Base-by-base conservation (phyloP, 495 filamentous ascomycete genomes). In the Penicillium verhagenii region DNA sequence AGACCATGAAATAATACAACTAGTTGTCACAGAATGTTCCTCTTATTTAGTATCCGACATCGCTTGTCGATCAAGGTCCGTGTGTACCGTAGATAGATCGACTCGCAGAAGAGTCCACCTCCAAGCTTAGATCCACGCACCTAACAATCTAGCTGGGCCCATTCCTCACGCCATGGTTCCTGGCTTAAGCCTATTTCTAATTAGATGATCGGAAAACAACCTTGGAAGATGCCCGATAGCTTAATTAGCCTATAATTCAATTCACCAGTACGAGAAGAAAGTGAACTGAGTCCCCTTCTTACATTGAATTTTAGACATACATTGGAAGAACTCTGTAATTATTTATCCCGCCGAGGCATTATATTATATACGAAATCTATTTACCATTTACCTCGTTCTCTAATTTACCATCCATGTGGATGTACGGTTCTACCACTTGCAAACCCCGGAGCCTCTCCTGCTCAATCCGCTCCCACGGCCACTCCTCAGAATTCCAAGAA, bases 401-500 rank as follows among this genome's bases (percentile, higher is more conserved):
- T 25, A 50, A 50, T 56, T 71, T 74, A n/a, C 64, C 67, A 56
- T 84, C 80, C 40, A 88, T 65, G 39, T 63, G 63, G 16, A 71
- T 64, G 60, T 81, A 83, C 18, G 76, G 70, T 52, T 80, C 68
- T 9, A 84, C 79, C 7, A 85, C 70, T 45, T 67, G 63, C 58
- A 86, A 60, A 10, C 83, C 85, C 39, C 82, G 71, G 53, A 67
- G 54, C 20, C 85, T 69, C 66, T 86, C 80, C 54, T 71, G 70
- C 53, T 88, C 85, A 20, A 88, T 76, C 5, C 69, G 59, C 56
- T 81, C 76, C 73, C 80, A 81, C 5, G 73, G 75, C 77, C 79
- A 84, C 44, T 79, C 77, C 2, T 66, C 68, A 25, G 60, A 47
- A 53, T 60, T 57, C 71, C 75, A 76, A 33, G 65, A 67, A 42